Evolutionary conservation across 768 basidiomycete genomes (phyloP).

Genomic region (Rhodocollybia butyracea): DNA sequence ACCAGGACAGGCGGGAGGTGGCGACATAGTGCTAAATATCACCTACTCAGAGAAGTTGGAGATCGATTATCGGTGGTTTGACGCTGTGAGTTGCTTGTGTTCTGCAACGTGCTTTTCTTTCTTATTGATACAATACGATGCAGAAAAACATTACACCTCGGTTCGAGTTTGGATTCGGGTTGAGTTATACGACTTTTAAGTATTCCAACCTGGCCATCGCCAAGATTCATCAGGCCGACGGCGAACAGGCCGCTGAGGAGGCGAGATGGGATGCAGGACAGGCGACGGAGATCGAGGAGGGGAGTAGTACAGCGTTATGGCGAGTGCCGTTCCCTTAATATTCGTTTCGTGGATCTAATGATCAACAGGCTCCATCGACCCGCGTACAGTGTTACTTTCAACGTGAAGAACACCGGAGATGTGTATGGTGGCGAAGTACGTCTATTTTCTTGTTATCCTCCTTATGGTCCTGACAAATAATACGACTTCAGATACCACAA

Average conservation of each 20-base stretch:
- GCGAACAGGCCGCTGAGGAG: constrained; percentile 35
- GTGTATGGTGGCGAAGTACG: constrained; percentile 59
- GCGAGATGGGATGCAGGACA: constrained; percentile 57
- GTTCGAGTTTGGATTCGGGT: constrained; percentile 87
- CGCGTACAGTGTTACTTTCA: constrained; percentile 58
- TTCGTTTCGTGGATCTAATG: background rate
- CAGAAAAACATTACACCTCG: constrained; percentile 69
- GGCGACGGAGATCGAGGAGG: constrained; percentile 50
- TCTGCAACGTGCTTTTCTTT: background rate
- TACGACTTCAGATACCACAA: constrained; percentile 56
- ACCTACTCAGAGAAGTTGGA: constrained; percentile 60
- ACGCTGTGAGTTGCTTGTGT: constrained; percentile 45
- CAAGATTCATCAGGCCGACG: constrained; percentile 35
- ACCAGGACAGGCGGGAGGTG: constrained; percentile 1
- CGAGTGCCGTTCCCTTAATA: constrained; percentile 16
- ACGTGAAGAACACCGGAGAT: constrained; percentile 61
- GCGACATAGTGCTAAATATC: constrained; percentile 41
- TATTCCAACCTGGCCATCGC: constrained; percentile 58
- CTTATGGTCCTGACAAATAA: background rate
- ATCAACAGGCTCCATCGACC: constrained; percentile 64
- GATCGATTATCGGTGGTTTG: constrained; percentile 75
- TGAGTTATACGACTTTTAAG: constrained; percentile 81
- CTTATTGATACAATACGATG: constrained; percentile 12
- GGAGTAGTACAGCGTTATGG: constrained; percentile 64
- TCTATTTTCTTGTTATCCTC: background rate